Conservation (phyloP, 2,329 filamentous ascomycete genomes). For the Scedosporium apiospermum region DNA sequence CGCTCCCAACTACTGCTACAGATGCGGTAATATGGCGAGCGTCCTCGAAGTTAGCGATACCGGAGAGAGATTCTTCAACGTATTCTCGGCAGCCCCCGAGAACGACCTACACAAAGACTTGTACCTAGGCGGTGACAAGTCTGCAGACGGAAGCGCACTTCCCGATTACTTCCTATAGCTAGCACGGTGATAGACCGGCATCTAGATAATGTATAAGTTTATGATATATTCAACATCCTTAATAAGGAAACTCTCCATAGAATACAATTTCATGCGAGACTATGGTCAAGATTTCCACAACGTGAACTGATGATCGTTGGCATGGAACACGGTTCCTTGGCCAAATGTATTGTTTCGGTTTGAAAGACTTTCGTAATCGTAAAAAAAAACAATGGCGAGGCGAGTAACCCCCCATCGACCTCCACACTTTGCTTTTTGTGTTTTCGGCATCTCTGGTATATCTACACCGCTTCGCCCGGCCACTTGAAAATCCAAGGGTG, state of each 20-base stretch:
- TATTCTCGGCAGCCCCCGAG: constrained; percentile 93
- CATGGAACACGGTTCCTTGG: background rate
- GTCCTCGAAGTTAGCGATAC: constrained; percentile 92
- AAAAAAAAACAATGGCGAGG: background rate
- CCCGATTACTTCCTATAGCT: constrained; percentile 62
- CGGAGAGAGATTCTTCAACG: constrained; percentile 92
- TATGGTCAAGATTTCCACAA: no score
- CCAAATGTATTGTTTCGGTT: background rate
- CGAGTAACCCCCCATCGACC: background rate
- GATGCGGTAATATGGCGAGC: constrained; percentile 94
- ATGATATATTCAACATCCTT: no score
- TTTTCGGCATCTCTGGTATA: constrained; percentile 6
- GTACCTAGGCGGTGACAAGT: constrained; percentile 66
- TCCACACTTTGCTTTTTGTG: background rate
- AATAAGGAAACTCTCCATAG: no score
- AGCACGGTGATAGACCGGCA: background rate
- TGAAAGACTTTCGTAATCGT: constrained; percentile 8
- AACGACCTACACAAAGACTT: constrained; percentile 86
- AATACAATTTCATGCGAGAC: no score
- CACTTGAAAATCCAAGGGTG: background rate
- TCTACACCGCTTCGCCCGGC: background rate
- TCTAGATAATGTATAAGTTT: background rate
- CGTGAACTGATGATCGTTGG: no score
- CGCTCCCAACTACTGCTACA: constrained; percentile 90
- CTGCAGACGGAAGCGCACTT: constrained; percentile 51